Evolutionary conservation across 1,284 basidiomycete species (phyloP).

Genomic region (Coniferiporia sulphurascens): DNA sequence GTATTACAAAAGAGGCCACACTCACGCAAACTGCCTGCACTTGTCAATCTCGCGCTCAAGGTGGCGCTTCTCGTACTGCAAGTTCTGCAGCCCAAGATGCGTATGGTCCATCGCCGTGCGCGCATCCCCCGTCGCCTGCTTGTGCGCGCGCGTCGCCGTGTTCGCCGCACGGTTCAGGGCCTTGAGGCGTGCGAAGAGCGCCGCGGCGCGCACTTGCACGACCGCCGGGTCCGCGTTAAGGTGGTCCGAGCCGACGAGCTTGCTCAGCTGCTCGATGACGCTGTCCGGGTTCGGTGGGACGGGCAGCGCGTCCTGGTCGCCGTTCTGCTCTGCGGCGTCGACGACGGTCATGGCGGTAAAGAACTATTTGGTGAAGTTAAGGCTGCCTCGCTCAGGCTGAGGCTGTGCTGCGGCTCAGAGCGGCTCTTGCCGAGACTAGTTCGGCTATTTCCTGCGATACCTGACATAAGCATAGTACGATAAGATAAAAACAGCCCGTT

Average conservation of each 20-base stretch:
- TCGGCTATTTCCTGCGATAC: too few species aligned
- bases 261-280: constrained; percentile 53
- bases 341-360: too few species aligned
- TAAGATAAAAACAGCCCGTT: too few species aligned
- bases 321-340: too few species aligned
- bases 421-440: too few species aligned
- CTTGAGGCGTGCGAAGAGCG: constrained; percentile 72
- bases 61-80: constrained; percentile 79
- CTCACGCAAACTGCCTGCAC: constrained; percentile 80
- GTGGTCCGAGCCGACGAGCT: constrained; percentile 47
- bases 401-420: too few species aligned
- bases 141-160: constrained; percentile 58
- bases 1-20: constrained; percentile 19
- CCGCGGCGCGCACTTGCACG: constrained; percentile 58
- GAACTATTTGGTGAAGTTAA: too few species aligned
- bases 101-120: constrained; percentile 80
- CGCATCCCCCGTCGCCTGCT: constrained; percentile 68
- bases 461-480: too few species aligned
- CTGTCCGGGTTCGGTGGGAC: constrained; percentile 1
- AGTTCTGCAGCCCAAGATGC: constrained; percentile 73
- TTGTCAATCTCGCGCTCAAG: constrained; percentile 83
- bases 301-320: not conserved
- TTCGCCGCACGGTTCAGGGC: constrained; percentile 70
- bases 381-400: too few species aligned
- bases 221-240: constrained; percentile 44